These are phyloP conservation scores for Rhodocollybia butyracea DNA, from an alignment of 768 basidiomycete genomes.

Conservation along the genomic window DNA sequence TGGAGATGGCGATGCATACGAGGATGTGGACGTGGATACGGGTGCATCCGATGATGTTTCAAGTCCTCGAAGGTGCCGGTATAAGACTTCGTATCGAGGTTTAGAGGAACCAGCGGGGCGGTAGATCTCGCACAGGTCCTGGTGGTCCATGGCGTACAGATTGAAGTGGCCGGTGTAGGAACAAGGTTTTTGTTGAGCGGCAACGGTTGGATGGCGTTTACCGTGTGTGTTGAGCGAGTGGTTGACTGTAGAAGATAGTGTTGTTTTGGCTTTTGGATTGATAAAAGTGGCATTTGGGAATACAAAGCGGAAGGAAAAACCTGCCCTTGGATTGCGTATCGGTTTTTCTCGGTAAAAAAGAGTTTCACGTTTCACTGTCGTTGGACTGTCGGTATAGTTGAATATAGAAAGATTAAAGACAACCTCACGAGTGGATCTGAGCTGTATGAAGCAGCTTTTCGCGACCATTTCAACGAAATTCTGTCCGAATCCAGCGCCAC, in stretches of 20 bases:
- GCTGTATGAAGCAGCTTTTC: background rate
- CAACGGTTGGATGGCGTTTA: background rate
- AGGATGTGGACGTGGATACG: no score
- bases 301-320: no score
- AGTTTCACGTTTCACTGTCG: no score
- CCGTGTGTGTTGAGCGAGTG: background rate
- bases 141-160: slow-evolving; percentile 4
- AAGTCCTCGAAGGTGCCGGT: background rate
- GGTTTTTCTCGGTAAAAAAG: no score
- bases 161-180: background rate
- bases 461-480: background rate
- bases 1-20: no score
- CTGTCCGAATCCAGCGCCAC: background rate
- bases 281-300: no score
- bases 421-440: background rate
- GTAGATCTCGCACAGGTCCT: slow-evolving; percentile 4
- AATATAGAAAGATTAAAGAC: background rate
- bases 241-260: background rate
- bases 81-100: background rate
- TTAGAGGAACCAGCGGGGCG: background rate
- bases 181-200: background rate
- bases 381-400: no score
- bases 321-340: no score
- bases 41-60: no score
- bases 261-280: no score